Evolutionary conservation across 306 rosid species (phyloP).

Genomic region (Lathyrus oleraceus): DNA sequence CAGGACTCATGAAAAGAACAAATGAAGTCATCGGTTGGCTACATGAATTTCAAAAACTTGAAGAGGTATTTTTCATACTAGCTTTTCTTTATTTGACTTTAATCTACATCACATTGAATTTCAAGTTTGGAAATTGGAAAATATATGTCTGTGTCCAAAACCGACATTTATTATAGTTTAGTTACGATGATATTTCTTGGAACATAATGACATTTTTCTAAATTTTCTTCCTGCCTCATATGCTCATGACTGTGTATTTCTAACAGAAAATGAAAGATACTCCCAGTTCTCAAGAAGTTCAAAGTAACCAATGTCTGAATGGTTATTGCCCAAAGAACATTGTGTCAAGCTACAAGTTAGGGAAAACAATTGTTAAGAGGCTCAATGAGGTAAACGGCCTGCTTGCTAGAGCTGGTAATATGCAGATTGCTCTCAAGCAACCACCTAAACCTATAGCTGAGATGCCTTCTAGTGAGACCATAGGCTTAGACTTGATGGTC

Average conservation of each 20-base stretch:
- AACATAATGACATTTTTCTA: background rate
- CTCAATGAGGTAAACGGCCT: background rate
- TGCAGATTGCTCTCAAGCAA: background rate
- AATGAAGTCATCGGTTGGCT: slow-evolving; percentile 25
- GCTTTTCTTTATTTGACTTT: no score
- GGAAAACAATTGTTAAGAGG: background rate
- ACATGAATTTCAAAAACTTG: slow-evolving; percentile 1
- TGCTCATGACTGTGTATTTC: background rate
- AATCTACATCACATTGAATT: background rate
- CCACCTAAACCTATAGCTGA: background rate
- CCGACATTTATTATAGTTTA: no score
- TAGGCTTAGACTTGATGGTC: slow-evolving; percentile 28
- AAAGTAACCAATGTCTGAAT: background rate
- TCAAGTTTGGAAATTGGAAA: background rate
- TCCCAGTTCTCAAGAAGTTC: background rate
- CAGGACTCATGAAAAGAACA: background rate
- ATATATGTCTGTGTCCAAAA: no score
- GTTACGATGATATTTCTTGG: background rate
- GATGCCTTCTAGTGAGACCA: slow-evolving; percentile 8
- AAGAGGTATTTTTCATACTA: background rate
- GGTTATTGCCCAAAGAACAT: slow-evolving; percentile 20
- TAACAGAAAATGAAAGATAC: slow-evolving; percentile 10
- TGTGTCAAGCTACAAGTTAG: slow-evolving; percentile 10
- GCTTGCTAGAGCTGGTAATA: background rate
- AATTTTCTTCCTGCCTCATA: background rate